A percentile compares a stretch with the other conserved stretches of the same genome.
phyloP scores from a whole-genome alignment of 345 rosid species.

The Hevea brasiliensis region DNA sequence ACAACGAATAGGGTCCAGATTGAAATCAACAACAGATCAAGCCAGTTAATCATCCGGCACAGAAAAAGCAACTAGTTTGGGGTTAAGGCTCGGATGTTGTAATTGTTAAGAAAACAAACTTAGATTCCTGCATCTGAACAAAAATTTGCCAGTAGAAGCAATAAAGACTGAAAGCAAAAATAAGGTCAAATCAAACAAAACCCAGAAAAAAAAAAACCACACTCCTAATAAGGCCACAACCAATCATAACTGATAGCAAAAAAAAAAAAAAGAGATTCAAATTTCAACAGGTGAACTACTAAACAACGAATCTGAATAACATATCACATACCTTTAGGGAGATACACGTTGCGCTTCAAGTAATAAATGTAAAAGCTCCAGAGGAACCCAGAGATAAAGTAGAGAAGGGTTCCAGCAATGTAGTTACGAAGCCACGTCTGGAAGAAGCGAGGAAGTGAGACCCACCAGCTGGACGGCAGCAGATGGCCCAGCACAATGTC shows the following conservation, averaged over 20 bases:
- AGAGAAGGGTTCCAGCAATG: slow-evolving; percentile 65
- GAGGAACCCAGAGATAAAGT: slow-evolving; percentile 74
- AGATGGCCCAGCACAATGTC: slow-evolving; percentile 60
- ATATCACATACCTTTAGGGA: slow-evolving; percentile 60
- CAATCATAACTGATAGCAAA: too few species aligned
- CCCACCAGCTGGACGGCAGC: slow-evolving; percentile 62
- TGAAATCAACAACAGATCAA: too few species aligned
- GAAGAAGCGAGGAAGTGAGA: slow-evolving; percentile 56
- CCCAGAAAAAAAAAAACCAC: too few species aligned
- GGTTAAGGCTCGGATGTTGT: too few species aligned
- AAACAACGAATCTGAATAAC: neutral
- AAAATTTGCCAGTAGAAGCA: neutral
- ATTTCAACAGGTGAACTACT: neutral
- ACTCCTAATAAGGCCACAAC: too few species aligned
- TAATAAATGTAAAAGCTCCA: slow-evolving; percentile 93
- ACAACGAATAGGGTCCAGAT: neutral
- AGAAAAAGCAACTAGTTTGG: too few species aligned
- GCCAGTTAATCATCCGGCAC: too few species aligned
- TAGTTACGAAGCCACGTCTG: slow-evolving; percentile 96
- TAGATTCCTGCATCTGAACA: neutral
- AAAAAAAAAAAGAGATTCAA: neutral
- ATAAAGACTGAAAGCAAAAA: neutral
- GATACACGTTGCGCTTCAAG: slow-evolving; percentile 70
- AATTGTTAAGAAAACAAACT: neutral
- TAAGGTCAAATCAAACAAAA: neutral